Evolutionary conservation across 2,329 filamentous ascomycete genomes (phyloP).

Genomic region (Fusarium domesticum): DNA sequence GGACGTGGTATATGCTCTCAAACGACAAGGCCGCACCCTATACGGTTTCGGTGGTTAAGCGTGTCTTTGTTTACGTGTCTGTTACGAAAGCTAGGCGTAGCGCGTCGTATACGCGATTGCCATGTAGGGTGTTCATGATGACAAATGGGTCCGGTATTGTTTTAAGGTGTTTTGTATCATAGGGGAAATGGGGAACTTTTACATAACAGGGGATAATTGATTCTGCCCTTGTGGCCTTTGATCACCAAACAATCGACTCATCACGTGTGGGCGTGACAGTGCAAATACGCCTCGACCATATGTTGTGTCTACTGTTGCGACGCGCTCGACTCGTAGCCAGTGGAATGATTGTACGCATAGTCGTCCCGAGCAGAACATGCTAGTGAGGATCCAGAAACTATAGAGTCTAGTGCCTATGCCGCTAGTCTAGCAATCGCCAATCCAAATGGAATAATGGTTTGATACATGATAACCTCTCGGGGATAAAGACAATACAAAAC

Average conservation of each 20-base stretch:
- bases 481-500: no score
- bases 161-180: slow-evolving; percentile 46
- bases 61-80: slow-evolving; percentile 30
- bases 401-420: no score
- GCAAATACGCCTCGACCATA: background rate
- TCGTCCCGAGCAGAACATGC: no score
- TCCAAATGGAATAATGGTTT: no score
- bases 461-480: no score
- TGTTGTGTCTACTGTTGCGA: no score
- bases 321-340: no score
- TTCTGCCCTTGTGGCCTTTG: slow-evolving; percentile 27
- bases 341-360: no score
- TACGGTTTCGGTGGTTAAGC: slow-evolving; percentile 85
- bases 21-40: slow-evolving; percentile 71
- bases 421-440: no score
- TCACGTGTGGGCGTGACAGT: background rate
- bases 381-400: no score
- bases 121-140: slow-evolving; percentile 41
- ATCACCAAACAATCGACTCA: slow-evolving; percentile 6
- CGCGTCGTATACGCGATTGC: slow-evolving; percentile 15
- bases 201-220: slow-evolving; percentile 36
- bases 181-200: slow-evolving; percentile 39
- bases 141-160: slow-evolving; percentile 42
- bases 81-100: slow-evolving; percentile 35
- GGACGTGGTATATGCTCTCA: slow-evolving; percentile 65